phyloP scores from a whole-genome alignment of 768 basidiomycete species.

The Phylloporus arenicola region DNA sequence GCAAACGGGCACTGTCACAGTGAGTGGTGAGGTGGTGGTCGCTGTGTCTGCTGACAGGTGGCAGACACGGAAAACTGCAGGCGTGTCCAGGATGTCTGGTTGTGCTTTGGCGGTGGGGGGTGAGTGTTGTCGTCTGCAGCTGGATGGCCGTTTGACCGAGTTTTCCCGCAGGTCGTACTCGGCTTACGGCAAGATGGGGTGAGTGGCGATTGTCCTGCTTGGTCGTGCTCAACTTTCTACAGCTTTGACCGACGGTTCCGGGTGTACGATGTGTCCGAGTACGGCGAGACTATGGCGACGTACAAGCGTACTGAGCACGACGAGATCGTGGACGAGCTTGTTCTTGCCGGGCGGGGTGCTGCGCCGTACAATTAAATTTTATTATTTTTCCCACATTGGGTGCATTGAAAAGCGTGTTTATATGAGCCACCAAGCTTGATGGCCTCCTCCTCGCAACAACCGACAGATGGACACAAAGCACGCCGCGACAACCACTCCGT shows the following conservation, averaged over 20 bases:
- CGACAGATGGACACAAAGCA: conserved; percentile 36
- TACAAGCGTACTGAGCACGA: conserved; percentile 78
- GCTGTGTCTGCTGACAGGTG: conserved; percentile 11
- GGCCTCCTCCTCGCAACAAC: conserved; percentile 17
- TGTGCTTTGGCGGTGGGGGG: conserved; percentile 87
- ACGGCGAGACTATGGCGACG: conserved; percentile 87
- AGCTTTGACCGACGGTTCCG: conserved; percentile 91
- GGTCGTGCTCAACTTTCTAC: not conserved
- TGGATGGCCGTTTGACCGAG: not conserved
- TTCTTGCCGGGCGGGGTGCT: conserved; percentile 49
- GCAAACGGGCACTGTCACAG: conserved; percentile 90
- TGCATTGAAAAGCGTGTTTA: not conserved
- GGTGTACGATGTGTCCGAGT: conserved; percentile 81
- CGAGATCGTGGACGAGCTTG: conserved; percentile 58
- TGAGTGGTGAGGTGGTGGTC: conserved; percentile 29
- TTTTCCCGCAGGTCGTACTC: conserved; percentile 58
- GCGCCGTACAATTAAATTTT: conserved; percentile 28
- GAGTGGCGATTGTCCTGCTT: conserved; percentile 13
- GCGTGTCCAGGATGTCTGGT: conserved; percentile 82
- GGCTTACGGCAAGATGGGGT: conserved; percentile 77
- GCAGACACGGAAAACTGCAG: conserved; percentile 85
- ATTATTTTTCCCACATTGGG: conserved; percentile 13
- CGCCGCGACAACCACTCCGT: conserved; percentile 51
- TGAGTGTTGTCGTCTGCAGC: conserved; percentile 33
- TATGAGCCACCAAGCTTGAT: conserved; percentile 16